A percentile compares a stretch with the other conserved stretches of the same genome.
These are phyloP conservation scores for Globisporangium viniferum DNA, from an alignment of 352 stramenopile genomes.

Conservation along the genomic window DNA sequence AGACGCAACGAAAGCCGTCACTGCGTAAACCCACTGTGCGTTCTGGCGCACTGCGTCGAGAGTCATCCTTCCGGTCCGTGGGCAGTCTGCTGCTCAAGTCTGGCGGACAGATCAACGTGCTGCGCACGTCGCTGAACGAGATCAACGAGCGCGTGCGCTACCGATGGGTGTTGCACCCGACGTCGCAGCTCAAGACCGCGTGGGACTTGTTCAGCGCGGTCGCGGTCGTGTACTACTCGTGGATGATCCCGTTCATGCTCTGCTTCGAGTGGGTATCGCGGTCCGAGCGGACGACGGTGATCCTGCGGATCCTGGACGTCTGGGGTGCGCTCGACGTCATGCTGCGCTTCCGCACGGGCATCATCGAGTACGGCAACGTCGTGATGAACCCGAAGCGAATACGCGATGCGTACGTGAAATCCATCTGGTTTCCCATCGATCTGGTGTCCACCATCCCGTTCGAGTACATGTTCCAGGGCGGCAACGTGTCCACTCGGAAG, in stretches of 20 bases:
- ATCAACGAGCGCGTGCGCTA: constrained; percentile 48
- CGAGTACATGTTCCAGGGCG: constrained; percentile 45
- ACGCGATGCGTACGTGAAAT: constrained; percentile 40
- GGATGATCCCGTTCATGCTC: constrained; percentile 69
- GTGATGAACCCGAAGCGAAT: constrained; percentile 56
- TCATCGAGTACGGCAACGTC: constrained; percentile 52
- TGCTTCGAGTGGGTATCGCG: constrained; percentile 65
- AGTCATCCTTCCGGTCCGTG: constrained; percentile 24
- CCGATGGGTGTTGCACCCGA: constrained; percentile 49
- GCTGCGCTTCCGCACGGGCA: constrained; percentile 54
- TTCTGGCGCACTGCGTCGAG: constrained; percentile 11
- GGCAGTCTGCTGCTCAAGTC: constrained; percentile 25
- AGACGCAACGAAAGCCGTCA: background rate
- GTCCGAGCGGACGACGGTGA: constrained; percentile 20
- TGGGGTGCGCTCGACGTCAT: constrained; percentile 51
- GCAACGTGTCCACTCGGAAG: constrained; percentile 48
- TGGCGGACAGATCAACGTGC: constrained; percentile 42
- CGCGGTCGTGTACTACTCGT: constrained; percentile 69
- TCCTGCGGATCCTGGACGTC: constrained; percentile 48
- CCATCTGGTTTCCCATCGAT: constrained; percentile 65
- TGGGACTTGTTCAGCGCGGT: constrained; percentile 57
- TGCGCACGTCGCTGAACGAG: constrained; percentile 60
- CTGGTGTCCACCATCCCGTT: constrained; percentile 54
- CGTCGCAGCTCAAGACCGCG: constrained; percentile 44
- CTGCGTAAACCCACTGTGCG: background rate